These are phyloP conservation scores for Gossypium australe DNA, from an alignment of 345 rosid genomes.

Conservation along the genomic window DNA sequence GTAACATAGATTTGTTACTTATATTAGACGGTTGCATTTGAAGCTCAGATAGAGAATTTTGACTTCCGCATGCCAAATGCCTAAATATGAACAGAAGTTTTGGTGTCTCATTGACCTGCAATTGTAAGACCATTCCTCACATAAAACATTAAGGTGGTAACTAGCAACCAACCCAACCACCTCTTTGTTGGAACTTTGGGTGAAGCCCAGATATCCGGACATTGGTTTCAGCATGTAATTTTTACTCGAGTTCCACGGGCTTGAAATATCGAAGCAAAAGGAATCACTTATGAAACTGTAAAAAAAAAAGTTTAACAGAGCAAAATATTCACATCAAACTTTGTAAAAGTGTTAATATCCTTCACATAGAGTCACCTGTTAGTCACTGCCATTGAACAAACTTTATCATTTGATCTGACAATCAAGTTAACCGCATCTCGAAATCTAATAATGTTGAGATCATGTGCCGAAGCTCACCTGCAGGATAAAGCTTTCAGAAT, in stretches of 20 bases:
- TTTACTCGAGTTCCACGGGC: neutral
- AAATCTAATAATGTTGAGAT: slow-evolving; percentile 2
- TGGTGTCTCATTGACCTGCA: neutral
- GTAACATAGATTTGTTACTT: neutral
- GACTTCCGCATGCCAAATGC: neutral
- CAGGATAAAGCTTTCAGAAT: neutral
- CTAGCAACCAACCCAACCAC: neutral
- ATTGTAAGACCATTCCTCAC: neutral
- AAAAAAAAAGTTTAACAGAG: neutral
- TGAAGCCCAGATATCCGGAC: neutral
- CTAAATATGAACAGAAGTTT: neutral
- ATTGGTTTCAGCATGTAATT: neutral
- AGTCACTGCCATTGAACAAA: slow-evolving; percentile 1
- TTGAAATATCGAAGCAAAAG: neutral
- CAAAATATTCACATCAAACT: slow-evolving; percentile 9
- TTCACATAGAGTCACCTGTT: neutral
- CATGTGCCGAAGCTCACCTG: slow-evolving; percentile 9
- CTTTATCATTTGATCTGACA: neutral
- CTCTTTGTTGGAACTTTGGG: neutral
- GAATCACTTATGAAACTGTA: neutral
- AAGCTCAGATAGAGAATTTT: too few relatives aligned
- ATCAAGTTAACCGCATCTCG: neutral
- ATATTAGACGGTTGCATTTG: neutral
- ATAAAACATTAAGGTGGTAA: neutral
- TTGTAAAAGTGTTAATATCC: neutral